Base-by-base conservation (phyloP, 139 green algal genomes). In the Chlorella vulgaris region DNA sequence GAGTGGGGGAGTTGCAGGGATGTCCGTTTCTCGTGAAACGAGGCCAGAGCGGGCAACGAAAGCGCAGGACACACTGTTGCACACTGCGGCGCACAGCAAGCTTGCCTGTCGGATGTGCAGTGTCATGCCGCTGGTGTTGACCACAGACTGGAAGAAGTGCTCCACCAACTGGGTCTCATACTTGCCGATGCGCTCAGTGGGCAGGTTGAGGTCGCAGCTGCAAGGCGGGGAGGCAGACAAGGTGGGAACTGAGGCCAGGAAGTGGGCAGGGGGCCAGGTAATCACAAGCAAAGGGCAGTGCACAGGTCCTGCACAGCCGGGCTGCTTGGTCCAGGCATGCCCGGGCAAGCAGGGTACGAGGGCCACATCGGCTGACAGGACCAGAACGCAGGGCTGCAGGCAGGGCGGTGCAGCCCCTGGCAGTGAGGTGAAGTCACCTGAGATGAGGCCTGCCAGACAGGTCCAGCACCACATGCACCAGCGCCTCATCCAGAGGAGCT, bases 111-210 rank as follows among this genome's bases (percentile, higher is more conserved):
- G 77, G 62, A 99, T 96, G 88, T 97, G 94, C 70, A 99, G 87
- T 4, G 94, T 98, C 85, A 97, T 96, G 65, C 95, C 94, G 26
- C 86, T 93, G 6, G 95, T 97, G 88, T 98, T 99, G 58, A 88
- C 91, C 38, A 99, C 89, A 0, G 92, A 98, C 89, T 97, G 89
- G 83, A 98, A 99, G 71, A 99, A 98, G 86, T 99, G 96, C 85
- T 99, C 95, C 58, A 98, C 93, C 77, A 99, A 87, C 92, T 99
- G 92, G 0, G 94, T 97, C 77, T 98, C 93, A 83, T 96, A 99
- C 31, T 50, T 96, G 61, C 96, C 94, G 69, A 99, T 97, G 39
- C 88, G 88, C 86, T 98, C 91, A 6, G 94, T 94, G n/a, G 94
- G 93, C 40, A 98, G 92, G 5, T 89, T 24, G 26, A 98, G 73